Evolutionary conservation across 257 asterid genomes (phyloP).

Genomic region (Gardenia jasminoides): DNA sequence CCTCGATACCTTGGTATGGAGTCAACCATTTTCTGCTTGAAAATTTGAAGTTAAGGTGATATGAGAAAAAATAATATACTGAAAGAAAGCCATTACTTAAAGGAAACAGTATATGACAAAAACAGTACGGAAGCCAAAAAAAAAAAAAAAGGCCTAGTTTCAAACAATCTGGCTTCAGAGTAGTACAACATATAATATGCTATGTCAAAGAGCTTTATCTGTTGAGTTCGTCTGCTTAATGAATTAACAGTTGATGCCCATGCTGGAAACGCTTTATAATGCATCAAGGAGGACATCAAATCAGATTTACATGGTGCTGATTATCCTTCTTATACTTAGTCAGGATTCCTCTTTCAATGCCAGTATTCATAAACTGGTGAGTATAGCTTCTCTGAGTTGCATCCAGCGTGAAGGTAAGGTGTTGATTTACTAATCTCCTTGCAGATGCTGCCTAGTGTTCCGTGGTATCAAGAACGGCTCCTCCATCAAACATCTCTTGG

Average conservation of each 20-base stretch:
- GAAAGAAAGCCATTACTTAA: conserved; percentile 5
- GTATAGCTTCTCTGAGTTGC: conserved; percentile 18
- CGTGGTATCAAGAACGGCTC: conserved; percentile 54
- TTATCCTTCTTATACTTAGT: conserved; percentile 83
- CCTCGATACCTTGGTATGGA: conserved; percentile 91
- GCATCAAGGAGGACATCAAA: conserved; percentile 78
- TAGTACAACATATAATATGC: background rate
- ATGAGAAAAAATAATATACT: background rate
- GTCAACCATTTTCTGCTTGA: conserved; percentile 7
- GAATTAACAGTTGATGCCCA: conserved; percentile 76
- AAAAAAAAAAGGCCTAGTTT: background rate
- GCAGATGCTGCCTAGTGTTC: conserved; percentile 77
- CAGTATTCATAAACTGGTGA: conserved; percentile 81
- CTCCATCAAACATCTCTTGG: conserved; percentile 56
- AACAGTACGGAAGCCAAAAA: background rate
- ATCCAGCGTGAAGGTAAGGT: conserved; percentile 17
- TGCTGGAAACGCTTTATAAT: conserved; percentile 92
- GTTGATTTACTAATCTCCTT: conserved; percentile 21
- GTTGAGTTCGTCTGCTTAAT: conserved; percentile 25
- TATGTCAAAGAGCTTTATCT: conserved; percentile 12
- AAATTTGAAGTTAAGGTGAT: background rate
- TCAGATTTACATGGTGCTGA: conserved; percentile 92
- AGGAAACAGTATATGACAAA: background rate
- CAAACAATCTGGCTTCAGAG: background rate
- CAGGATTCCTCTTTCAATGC: conserved; percentile 93